Evolutionary conservation across 257 asterid species (phyloP).

Genomic region (Solanum peruvianum): DNA sequence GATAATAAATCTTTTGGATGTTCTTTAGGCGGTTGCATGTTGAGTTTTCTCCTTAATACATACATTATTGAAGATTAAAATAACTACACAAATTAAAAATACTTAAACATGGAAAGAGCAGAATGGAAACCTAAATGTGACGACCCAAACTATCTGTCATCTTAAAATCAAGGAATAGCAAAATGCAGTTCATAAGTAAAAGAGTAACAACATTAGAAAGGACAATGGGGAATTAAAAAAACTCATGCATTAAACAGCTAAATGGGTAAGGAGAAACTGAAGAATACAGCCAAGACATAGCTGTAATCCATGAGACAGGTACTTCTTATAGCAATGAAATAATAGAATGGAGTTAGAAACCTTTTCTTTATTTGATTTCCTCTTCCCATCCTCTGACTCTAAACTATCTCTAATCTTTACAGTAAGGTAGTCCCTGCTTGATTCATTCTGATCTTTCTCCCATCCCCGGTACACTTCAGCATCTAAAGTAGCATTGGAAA

Average conservation of each 20-base stretch:
- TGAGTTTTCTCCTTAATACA: not conserved
- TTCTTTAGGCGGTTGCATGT: not conserved
- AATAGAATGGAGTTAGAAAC: slow-evolving; percentile 12
- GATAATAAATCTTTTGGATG: not conserved
- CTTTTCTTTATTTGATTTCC: slow-evolving; percentile 45
- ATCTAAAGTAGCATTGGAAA: slow-evolving; percentile 24
- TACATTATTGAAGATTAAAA: not conserved
- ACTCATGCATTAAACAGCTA: not conserved
- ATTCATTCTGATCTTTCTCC: slow-evolving; percentile 18
- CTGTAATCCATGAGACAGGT: not conserved
- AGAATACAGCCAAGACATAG: not conserved
- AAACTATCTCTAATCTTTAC: slow-evolving; percentile 14
- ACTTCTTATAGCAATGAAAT: not conserved
- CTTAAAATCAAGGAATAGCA: not conserved
- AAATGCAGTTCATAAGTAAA: not conserved
- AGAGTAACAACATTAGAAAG: not conserved
- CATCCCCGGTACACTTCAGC: slow-evolving; percentile 18
- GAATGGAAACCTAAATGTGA: not conserved
- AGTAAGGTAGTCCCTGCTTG: slow-evolving; percentile 19
- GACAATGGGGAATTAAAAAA: not conserved
- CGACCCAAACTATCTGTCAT: not conserved
- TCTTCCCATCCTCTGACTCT: slow-evolving; percentile 37
- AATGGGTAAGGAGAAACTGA: not conserved
- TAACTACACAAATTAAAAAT: not conserved
- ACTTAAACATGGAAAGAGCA: not conserved